Base-by-base conservation (phyloP, 257 asterid species). In the Nicotiana tomentosiformis region DNA sequence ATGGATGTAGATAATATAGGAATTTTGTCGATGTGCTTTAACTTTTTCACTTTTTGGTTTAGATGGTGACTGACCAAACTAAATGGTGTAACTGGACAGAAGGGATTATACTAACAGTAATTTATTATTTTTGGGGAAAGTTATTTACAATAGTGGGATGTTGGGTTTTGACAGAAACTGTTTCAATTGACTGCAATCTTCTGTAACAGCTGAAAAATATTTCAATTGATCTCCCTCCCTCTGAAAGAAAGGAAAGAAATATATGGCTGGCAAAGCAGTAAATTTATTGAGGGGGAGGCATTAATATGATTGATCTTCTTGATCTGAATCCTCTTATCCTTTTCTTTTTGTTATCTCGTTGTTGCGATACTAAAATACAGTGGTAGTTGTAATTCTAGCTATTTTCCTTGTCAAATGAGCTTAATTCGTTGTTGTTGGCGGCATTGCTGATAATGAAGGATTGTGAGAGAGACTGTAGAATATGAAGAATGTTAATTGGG, bases 401-500 rank as follows among this genome's bases (percentile, higher is more conserved):
- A 30, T 67, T 5, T 68, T 30, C 65, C 29, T 30, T 33, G 81
- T 68, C 57, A 37, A 33, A 70, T 35, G 46, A 61, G 84, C 65
- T 78, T 89, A 12, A 80, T 83, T 80, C 60, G 26, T 84, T 82
- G 61, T 64, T 58, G n/a, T 5, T 76, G 82, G 77, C 74, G 81
- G 77, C 77, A 82, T 8, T 81, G 79, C 37, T 86, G 84, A 46
- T 80, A 80, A 82, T 87, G 81, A 79, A 86, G 88, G 80, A 68
- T 67, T 53, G 39, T 7, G 58, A 90, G 90, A 87, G 84, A 67
- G 33, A 56, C 82, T 89, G 88, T 82, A 67, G 74, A 43, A 74
- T 78, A 87, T 89, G 95, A 86, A 83, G 86, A 87, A 90, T 90
- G 93, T 89, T 83, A 86, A 82, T 77, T 78, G 56, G 83, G 49